Evolutionary conservation across 441 rosid genomes (phyloP).

Genomic region (Gossypium trilobum): DNA sequence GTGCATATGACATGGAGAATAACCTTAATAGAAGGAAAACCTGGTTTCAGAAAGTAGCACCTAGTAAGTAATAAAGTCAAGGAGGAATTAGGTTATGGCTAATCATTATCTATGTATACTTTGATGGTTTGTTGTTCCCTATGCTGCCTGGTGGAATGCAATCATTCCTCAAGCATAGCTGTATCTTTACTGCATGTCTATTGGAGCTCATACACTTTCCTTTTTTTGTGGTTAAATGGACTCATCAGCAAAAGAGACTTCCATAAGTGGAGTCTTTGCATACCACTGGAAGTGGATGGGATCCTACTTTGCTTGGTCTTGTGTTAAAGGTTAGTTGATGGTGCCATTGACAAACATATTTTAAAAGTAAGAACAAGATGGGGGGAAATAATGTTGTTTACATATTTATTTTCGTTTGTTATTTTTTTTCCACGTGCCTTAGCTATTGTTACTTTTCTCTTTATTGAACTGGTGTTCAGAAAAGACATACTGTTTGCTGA

Average conservation of each 20-base stretch:
- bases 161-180: neutral
- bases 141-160: neutral
- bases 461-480: neutral
- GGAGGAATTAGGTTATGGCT: neutral
- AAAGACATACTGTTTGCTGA: neutral
- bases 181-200: slow-evolving; percentile 5
- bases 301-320: neutral
- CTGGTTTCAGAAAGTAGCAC: slow-evolving; percentile 1
- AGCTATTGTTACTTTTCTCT: neutral
- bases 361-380: neutral
- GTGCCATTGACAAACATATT: neutral
- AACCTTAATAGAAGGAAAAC: neutral
- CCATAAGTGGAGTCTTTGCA: neutral
- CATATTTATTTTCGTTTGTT: neutral
- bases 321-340: slow-evolving; percentile 1
- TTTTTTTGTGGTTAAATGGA: neutral
- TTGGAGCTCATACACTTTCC: neutral
- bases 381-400: neutral
- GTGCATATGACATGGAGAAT: neutral
- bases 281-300: neutral
- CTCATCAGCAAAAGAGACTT: neutral
- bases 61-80: neutral
- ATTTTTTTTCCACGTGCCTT: neutral
- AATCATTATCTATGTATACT: neutral
- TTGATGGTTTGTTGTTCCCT: neutral